Evolutionary conservation across 75 land plant species (phyloP), one percentile per base, ranked within the genome.

Genomic region (Sequoiadendron giganteum): DNA sequence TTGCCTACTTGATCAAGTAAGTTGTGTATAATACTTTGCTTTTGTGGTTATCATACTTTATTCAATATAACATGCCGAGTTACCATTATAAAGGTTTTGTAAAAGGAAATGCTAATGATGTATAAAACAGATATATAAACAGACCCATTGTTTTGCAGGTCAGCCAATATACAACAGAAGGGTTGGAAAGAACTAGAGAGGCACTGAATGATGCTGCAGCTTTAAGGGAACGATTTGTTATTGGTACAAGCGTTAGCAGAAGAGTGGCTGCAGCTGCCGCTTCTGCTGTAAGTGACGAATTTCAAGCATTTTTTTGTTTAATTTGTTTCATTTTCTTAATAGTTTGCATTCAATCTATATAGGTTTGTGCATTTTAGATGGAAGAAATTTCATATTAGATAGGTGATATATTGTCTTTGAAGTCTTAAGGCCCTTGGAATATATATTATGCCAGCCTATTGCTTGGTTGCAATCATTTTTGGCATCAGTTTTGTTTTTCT

Each of bases 211-310:
- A 98, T 86, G 99, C 99, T 88, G 97, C 99, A 14, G 91, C 95
- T 48, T 90, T 94, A 90, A 94, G 99, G 89, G 97, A 98, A 86
- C 92, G 95, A 82, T 98, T 94, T 92, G 93, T 98, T 39, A 94
- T 98, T 92, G 99, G 99, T 40, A 88, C 96, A 72, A 96, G 90
- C 84, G 92, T 97, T 75, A 95, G 99, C 89, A 91, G 96, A 85
- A 93, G 99, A 85, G 99, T 98, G 83, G 99, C 99, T 91, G 99
- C 99, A 86, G 99, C 99, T 70, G 99, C 99, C 90, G 97, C 99
- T 86, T 92, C 99, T 87, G 99, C 99, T 83, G 99, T 98, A 90
- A 36, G 95, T 88, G 15, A 40, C 43, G 11, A 42, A 13, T 85
- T 47, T 70, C 13, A 34, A 36, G 30, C 32, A 2, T 58, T 58